Base-by-base conservation (phyloP, 2,329 filamentous ascomycete genomes). In the Byssoonygena ceratinophila region DNA sequence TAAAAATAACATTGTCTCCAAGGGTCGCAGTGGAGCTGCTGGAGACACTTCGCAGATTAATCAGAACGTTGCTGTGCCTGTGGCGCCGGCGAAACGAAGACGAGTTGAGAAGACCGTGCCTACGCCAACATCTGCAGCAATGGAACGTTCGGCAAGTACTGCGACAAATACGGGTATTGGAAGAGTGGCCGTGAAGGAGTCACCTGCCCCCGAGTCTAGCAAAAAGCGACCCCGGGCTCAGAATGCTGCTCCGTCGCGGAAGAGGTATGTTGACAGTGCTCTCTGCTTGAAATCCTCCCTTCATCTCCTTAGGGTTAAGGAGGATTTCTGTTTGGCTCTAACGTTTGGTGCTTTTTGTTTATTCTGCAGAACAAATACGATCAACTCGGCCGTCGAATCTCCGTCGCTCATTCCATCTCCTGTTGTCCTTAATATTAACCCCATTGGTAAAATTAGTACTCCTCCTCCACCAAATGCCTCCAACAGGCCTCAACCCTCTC, bases 341-440 rank as follows among this genome's bases (percentile, higher is more conserved):
- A 51, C 27, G 12, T 45, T 53, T 37, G 9, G 20, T 14, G 7
- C 57, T n/a, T 45, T 18, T 27, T 45, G 14, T 27, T 25, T 9
- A 56, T 51, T 43, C 31, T 53, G 44, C 61, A 71, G 72, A 62
- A 74, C 71, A 61, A 70, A 74, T 59, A 71, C 75, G 56, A 68
- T 67, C 59, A 74, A 66, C 60, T 67, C 72, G 57, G 71, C 73
- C 23, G 77, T 75, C 54, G 78, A 82, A 61, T 86, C 87, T 1
- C 82, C 85, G 16, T 83, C 82, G 2, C 74, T 84, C 58, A 79
- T 81, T n/a, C 84, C 87, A 1, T 91, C 89, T 1, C 87, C 87
- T 16, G 76, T 89, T 44, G 74, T 86, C 45, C 78, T 80, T 46
- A 78, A 77, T n/a, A 79, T 87, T 36, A 45, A 46, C 54, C 68